Base-by-base conservation (phyloP, 1,139 yeast genomes). In the Pichia inconspicua region DNA sequence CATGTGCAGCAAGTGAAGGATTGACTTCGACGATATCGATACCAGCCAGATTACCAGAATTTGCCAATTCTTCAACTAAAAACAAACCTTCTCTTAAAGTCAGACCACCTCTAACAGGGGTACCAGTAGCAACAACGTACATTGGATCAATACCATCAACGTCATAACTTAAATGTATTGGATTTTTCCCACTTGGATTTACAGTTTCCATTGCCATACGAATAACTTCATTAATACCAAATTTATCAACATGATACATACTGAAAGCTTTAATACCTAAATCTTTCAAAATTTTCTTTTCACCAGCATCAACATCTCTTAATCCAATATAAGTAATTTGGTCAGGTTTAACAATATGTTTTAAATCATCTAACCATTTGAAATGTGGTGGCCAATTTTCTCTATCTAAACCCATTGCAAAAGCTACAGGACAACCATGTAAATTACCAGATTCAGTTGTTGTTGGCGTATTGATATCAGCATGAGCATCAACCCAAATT, bases 401-500 rank as follows among this genome's bases (percentile, higher is more conserved):
- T 46, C 66, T 65, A 56, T 81, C 82, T 52, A 87, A 71, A 1
- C 97, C 97, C 78, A 89, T 73, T 49, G 90, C 72, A 65, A 92
- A 92, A 5, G 96, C 80, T 40, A 92, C 87, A 8, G 98, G 98
- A 66, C 97, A 90, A 4, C 98, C 98, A 66, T 92, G 98, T 58
- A 92, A 74, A 67, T 92, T 92, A 42, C 98, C 98, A 11, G 92
- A 80, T 41, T 78, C 84, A 6, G 97, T 82, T 14, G 90, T 80
- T 43, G 73, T 73, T n/a, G 96, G 89, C 2, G 97, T 84, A 71
- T 92, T 92, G 63, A 92, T 82, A 66, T 92, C 98, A 34, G 97
- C 97, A 64, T 92, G 98, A 1, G 98, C 98, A 68, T 92, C 98
- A 57, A 92, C 84, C 98, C 98, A 92, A 55, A 92, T 66, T 44